Conservation (phyloP, 1,139 yeast species). For the Citeromyces hawaiiensis region DNA sequence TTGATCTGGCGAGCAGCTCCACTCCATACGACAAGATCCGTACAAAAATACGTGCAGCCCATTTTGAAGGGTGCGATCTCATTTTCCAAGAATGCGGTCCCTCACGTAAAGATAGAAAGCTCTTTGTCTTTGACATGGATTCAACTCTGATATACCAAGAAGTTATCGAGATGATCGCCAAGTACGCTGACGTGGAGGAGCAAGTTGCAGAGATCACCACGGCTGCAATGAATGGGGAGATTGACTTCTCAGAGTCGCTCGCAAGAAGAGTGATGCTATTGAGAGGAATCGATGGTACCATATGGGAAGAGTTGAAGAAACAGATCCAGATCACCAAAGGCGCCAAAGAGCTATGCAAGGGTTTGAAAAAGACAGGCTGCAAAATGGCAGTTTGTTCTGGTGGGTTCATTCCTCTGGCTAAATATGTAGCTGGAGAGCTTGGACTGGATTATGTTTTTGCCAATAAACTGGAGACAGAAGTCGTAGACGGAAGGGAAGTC, state of each 20-base stretch:
- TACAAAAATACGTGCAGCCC: slow-evolving; percentile 11
- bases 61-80: slow-evolving; percentile 22
- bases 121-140: slow-evolving; percentile 95
- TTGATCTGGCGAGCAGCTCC: slow-evolving; percentile 10
- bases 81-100: slow-evolving; percentile 26
- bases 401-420: slow-evolving; percentile 86
- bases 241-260: slow-evolving; percentile 80
- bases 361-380: slow-evolving; percentile 47
- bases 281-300: slow-evolving; percentile 64
- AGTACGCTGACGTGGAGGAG: slow-evolving; percentile 65
- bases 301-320: slow-evolving; percentile 70
- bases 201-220: slow-evolving; percentile 77
- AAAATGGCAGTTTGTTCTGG: slow-evolving; percentile 86
- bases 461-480: slow-evolving; percentile 48
- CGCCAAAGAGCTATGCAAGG: slow-evolving; percentile 54
- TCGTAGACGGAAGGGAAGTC: slow-evolving; percentile 35
- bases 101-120: slow-evolving; percentile 36
- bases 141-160: slow-evolving; percentile 94
- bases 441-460: slow-evolving; percentile 85
- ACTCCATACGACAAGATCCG: slow-evolving; percentile 7
- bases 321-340: slow-evolving; percentile 74
- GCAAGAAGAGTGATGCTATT: slow-evolving; percentile 62
- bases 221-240: slow-evolving; percentile 93
- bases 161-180: slow-evolving; percentile 91
- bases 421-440: slow-evolving; percentile 51